Conservation (phyloP, 2,329 filamentous ascomycete species). For the Alternaria infectoria region DNA sequence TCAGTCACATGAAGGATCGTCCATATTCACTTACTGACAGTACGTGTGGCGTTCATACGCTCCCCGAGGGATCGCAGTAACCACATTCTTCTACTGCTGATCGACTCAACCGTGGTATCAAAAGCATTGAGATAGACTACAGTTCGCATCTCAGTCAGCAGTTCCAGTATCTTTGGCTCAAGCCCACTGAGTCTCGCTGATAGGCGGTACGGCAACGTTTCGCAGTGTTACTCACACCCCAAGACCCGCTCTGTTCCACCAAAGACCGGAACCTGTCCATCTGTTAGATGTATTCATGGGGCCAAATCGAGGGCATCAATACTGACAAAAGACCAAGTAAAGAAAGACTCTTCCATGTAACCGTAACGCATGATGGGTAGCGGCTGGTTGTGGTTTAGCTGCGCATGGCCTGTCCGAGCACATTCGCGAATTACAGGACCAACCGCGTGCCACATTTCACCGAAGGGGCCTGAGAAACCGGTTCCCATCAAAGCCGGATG, state of each 20-base stretch:
- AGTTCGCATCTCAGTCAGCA: background rate
- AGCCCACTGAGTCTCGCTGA: background rate
- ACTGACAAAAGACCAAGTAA: slow-evolving; percentile 51
- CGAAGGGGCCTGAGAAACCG: slow-evolving; percentile 43
- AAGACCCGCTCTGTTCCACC: slow-evolving; percentile 44
- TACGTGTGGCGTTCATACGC: slow-evolving; percentile 36
- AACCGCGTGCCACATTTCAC: slow-evolving; percentile 50
- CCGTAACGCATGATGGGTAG: slow-evolving; percentile 38
- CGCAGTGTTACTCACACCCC: slow-evolving; percentile 25
- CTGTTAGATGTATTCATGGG: background rate
- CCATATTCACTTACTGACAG: slow-evolving; percentile 15
- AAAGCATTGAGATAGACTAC: slow-evolving; percentile 39
- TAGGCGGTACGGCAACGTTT: background rate
- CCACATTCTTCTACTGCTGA: slow-evolving; percentile 47
- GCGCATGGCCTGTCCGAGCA: slow-evolving; percentile 35
- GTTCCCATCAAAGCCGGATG: slow-evolving; percentile 43
- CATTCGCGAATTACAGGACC: slow-evolving; percentile 39
- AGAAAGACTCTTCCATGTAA: slow-evolving; percentile 46
- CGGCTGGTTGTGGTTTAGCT: slow-evolving; percentile 37
- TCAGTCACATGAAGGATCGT: background rate
- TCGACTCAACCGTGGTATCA: slow-evolving; percentile 49
- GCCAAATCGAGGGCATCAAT: background rate
- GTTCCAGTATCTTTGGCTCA: slow-evolving; percentile 21
- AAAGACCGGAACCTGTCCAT: slow-evolving; percentile 43
- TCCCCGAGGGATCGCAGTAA: slow-evolving; percentile 50